Base-by-base conservation (phyloP, 176 grass and related monocot genomes). In the Zoysia pacifica region DNA sequence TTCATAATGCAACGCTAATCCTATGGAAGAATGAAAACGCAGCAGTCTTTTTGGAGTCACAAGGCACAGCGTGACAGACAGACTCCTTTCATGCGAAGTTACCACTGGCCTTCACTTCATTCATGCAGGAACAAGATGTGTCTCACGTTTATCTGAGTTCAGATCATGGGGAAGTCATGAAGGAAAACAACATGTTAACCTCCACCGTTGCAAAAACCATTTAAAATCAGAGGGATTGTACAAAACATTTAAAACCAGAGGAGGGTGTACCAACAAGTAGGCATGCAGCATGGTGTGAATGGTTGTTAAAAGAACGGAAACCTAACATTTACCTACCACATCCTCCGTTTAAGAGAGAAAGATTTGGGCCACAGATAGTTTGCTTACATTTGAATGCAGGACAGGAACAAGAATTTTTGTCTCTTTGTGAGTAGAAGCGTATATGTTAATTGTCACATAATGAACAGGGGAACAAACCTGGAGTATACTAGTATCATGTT, bases 231-330 rank as follows among this genome's bases (percentile, higher is more conserved):
- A 72, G 75, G 75, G 46, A 79, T 45, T 79, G 63, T 68, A 35
- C 18, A 68, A 44, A 43, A 0, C 39, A 38, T 81, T 64, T 77
- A 46, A 70, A 81, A 87, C 6, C 47, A 37, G 4, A 55, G 75
- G 83, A 85, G 48, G 83, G 65, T 85, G 40, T 53, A 55, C 83
- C 83, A 65, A 72, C 70, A 81, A 86, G 46, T 70, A 76, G 37
- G 37, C 18, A 35, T 46, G 10, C 54, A 43, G 59, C 45, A 48
- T 8, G 2, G 10, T 39, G 36, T 38, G 15, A 54, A 56, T 69
- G 53, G 39, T 69, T 80, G 35, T 76, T 45, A 65, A 82, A 73
- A 60, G 48, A 85, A 78, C 11, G 59, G 40, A 78, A 65, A 67
- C 48, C 72, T 82, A 72, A 65, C 73, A 56, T 82, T 44, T 56